Evolutionary conservation across 2,329 filamentous ascomycete species (phyloP).

Genomic region (Diaporthe sp.): DNA sequence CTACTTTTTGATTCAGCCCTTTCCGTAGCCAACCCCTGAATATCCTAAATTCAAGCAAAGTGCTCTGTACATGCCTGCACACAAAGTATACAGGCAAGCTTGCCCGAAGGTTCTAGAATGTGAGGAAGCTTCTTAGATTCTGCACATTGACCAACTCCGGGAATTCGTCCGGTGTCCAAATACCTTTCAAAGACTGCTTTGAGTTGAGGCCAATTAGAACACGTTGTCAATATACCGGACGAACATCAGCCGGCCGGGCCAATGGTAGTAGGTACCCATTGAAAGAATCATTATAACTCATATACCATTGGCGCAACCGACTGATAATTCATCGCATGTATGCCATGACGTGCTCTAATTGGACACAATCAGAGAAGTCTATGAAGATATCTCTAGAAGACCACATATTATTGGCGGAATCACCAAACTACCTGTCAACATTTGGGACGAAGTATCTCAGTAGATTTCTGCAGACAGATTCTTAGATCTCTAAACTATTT

Average conservation of each 20-base stretch:
- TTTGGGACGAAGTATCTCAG: neutral
- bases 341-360: neutral
- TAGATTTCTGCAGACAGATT: neutral
- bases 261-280: too few species aligned
- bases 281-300: neutral
- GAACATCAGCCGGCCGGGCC: too few species aligned
- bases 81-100: neutral
- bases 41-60: neutral
- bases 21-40: too few species aligned
- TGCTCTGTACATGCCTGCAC: neutral
- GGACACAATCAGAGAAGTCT: neutral
- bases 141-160: neutral
- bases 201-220: too few species aligned
- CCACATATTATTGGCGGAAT: neutral
- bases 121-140: accelerated
- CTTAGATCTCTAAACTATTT: neutral
- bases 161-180: neutral
- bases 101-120: neutral
- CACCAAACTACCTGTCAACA: neutral
- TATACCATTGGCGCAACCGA: neutral
- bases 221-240: too few species aligned
- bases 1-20: neutral
- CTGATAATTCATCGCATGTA: neutral
- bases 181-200: neutral
- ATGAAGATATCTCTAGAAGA: neutral